Conservation (phyloP, 306 rosid genomes). For the Gynostemma pentaphyllum region DNA sequence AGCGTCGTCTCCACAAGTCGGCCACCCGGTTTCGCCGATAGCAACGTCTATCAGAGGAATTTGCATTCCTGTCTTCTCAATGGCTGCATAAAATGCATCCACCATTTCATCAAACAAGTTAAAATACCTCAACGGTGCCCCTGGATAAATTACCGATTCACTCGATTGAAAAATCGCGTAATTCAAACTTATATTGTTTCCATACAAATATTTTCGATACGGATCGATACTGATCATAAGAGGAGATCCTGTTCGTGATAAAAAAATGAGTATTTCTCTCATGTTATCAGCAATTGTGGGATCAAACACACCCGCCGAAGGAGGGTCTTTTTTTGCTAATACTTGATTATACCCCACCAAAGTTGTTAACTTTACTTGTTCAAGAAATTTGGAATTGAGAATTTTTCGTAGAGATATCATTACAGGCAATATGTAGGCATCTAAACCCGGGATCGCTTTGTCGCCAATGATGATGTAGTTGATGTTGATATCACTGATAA, state of each 20-base stretch:
- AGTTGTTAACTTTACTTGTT: conserved; percentile 19
- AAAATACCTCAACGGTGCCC: neutral
- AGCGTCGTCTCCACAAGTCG: conserved; percentile 1
- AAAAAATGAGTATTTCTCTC: conserved; percentile 5
- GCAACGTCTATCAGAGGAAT: neutral
- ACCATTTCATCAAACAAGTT: neutral
- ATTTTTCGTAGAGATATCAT: conserved; percentile 9
- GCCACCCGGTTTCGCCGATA: neutral
- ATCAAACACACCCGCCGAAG: conserved; percentile 16
- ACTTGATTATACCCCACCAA: neutral
- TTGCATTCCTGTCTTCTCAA: neutral
- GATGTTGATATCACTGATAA: conserved; percentile 3
- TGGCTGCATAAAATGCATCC: neutral
- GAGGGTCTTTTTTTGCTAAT: conserved; percentile 12
- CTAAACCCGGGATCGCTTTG: conserved; percentile 16
- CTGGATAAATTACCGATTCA: neutral
- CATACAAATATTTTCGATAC: neutral
- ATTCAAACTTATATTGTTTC: neutral
- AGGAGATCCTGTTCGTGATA: conserved; percentile 2
- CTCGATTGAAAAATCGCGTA: neutral
- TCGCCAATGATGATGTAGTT: conserved; percentile 17
- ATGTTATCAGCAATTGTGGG: neutral
- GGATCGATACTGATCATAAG: conserved; percentile 29
- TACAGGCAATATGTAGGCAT: conserved; percentile 2
- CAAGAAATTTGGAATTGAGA: neutral